Evolutionary conservation across 352 stramenopile genomes (phyloP).

Genomic region (Vaucheria bursata): DNA sequence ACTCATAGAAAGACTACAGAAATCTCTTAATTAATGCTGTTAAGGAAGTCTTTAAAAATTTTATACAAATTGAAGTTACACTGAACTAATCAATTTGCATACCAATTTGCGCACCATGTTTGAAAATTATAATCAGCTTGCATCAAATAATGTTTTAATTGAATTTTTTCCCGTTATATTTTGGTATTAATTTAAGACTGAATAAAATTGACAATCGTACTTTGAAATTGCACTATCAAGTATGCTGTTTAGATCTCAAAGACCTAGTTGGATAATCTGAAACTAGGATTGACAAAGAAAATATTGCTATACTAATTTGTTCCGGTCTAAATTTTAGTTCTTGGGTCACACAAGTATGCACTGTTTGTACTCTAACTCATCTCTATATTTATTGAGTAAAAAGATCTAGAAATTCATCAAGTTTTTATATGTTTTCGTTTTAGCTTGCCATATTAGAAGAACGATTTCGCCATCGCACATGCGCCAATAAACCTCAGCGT

Average conservation of each 20-base stretch:
- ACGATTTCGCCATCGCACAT: background rate
- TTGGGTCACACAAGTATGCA: background rate
- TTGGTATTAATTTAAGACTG: no score
- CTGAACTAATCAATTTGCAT: no score
- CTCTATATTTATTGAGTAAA: background rate
- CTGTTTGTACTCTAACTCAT: background rate
- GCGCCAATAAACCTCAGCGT: background rate
- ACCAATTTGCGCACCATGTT: no score
- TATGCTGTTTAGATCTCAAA: background rate
- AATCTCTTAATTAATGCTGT: no score
- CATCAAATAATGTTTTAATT: no score
- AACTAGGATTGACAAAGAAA: background rate
- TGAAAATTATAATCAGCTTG: no score
- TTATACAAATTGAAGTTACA: background rate
- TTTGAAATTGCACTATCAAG: no score
- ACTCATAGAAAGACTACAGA: no score
- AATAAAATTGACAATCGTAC: no score
- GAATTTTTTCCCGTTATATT: no score
- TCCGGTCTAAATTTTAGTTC: background rate
- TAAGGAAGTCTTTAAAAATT: background rate
- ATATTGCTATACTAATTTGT: background rate
- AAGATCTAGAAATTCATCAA: background rate
- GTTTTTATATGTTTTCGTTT: background rate
- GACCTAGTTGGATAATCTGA: background rate
- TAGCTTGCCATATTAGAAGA: background rate